phyloP scores from a whole-genome alignment of 768 basidiomycete genomes.

The Kondoa malvinella region DNA sequence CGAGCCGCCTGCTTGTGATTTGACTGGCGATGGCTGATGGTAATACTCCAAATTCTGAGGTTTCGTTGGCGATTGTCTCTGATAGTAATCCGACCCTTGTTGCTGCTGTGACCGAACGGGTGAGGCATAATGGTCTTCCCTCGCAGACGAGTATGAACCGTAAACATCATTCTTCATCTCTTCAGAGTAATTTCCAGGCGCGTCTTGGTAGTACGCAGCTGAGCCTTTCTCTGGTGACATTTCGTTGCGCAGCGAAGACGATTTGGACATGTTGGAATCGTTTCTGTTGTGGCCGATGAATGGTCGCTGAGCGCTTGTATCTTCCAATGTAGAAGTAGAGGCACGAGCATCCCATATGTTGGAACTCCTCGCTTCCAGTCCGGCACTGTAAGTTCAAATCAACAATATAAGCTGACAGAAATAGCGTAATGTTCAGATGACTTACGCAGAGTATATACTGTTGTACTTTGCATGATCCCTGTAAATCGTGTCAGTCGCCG shows the following conservation, averaged over 20 bases:
- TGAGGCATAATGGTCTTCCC: neutral
- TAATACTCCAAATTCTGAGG: too few species aligned
- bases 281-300: slow-evolving; percentile 9
- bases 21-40: too few species aligned
- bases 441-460: slow-evolving; percentile 4
- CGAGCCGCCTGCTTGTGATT: too few species aligned
- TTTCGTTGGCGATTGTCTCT: too few species aligned
- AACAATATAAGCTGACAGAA: neutral
- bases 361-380: slow-evolving; percentile 11
- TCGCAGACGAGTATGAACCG: neutral
- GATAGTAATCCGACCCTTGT: neutral
- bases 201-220: neutral
- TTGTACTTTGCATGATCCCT: neutral
- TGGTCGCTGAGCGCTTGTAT: neutral
- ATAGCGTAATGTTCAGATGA: neutral
- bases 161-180: neutral
- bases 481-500: neutral
- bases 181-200: neutral
- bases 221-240: slow-evolving; percentile 4
- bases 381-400: slow-evolving; percentile 12
- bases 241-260: slow-evolving; percentile 16
- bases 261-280: slow-evolving; percentile 11
- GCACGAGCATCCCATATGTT: slow-evolving; percentile 11
- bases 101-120: neutral
- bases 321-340: neutral